Evolutionary conservation across 2,329 filamentous ascomycete genomes (phyloP).

Genomic region (Ilyonectria robusta): DNA sequence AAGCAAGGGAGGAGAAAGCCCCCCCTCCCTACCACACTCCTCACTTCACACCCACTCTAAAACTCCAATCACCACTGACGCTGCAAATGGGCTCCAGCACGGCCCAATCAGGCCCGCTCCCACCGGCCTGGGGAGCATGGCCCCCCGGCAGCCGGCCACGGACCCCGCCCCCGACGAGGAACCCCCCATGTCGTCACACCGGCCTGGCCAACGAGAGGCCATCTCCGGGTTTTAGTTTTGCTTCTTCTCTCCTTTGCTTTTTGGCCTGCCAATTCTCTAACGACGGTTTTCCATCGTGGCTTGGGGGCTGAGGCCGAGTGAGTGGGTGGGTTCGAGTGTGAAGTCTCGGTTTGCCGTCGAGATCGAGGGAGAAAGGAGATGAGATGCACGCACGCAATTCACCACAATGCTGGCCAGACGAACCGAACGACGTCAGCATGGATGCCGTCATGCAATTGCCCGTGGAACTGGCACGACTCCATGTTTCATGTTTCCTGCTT

Average conservation of each 20-base stretch:
- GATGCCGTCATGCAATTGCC: constrained; percentile 17
- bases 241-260: constrained; percentile 25
- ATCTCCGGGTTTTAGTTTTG: constrained; percentile 15
- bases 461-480: constrained; percentile 18
- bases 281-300: constrained; percentile 28
- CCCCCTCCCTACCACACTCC: neutral
- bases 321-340: neutral
- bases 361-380: neutral
- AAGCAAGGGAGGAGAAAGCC: constrained; percentile 12
- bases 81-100: neutral
- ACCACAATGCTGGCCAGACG: neutral
- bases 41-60: constrained; percentile 31
- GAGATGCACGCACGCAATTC: neutral
- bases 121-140: constrained; percentile 48
- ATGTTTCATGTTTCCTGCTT: constrained; percentile 9
- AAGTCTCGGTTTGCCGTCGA: neutral
- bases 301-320: constrained; percentile 17
- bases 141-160: constrained; percentile 44
- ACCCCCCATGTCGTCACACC: constrained; percentile 33
- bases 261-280: constrained; percentile 26
- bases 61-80: constrained; percentile 22
- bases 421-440: constrained; percentile 1
- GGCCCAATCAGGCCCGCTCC: constrained; percentile 48
- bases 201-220: constrained; percentile 10
- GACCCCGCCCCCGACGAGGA: constrained; percentile 38